Conservation (phyloP, 1,284 basidiomycete genomes). For the Ceratobasidium sp. region DNA sequence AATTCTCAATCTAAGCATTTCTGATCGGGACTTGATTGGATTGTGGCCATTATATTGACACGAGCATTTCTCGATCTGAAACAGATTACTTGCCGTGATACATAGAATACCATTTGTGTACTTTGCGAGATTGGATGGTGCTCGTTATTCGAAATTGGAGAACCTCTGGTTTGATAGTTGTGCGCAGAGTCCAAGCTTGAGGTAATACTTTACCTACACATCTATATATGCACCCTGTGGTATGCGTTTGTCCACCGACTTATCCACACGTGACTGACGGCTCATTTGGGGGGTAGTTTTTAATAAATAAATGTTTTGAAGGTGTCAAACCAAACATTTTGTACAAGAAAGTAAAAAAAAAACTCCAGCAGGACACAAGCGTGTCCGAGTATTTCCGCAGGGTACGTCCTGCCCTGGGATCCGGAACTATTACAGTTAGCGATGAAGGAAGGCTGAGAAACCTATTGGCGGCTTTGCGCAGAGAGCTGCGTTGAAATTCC, state of each 20-base stretch:
- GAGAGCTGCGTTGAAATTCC: slow-evolving; percentile 8
- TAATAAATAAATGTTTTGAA: slow-evolving; percentile 32
- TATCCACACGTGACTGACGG: neutral
- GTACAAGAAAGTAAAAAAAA: slow-evolving; percentile 25
- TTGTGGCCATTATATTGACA: neutral
- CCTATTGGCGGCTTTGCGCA: slow-evolving; percentile 4
- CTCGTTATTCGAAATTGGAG: neutral
- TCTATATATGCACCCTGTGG: no score
- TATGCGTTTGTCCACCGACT: no score
- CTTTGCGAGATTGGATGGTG: neutral
- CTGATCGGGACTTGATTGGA: slow-evolving; percentile 8
- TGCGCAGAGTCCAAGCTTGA: no score
- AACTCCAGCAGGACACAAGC: slow-evolving; percentile 21
- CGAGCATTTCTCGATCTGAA: slow-evolving; percentile 3
- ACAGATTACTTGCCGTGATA: neutral
- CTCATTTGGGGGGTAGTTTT: neutral
- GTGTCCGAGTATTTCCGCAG: slow-evolving; percentile 14
- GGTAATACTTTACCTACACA: no score
- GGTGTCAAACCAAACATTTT: slow-evolving; percentile 39
- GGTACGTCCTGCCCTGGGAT: slow-evolving; percentile 24
- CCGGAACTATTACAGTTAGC: slow-evolving; percentile 22
- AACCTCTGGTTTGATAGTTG: no score
- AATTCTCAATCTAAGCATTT: neutral
- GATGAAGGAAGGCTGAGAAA: slow-evolving; percentile 8
- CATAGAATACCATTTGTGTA: neutral